Evolutionary conservation across 1,284 basidiomycete species (phyloP).

Genomic region (Rhodofomes roseus): DNA sequence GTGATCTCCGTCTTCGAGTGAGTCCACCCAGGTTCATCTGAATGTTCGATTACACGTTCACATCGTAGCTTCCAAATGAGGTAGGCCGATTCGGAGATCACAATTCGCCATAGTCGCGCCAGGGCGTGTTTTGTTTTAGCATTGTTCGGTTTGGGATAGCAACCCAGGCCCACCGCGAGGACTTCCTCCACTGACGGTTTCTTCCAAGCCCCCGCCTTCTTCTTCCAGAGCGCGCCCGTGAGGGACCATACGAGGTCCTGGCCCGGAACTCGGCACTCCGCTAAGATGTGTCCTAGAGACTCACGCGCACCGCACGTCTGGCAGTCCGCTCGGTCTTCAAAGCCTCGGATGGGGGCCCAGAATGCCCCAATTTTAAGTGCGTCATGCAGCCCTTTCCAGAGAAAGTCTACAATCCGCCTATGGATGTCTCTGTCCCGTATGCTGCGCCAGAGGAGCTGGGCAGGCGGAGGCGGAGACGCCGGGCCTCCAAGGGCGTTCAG

Average conservation of each 20-base stretch:
- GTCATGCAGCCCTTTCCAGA: conserved; percentile 28
- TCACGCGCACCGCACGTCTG: not conserved
- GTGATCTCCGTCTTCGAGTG: not conserved
- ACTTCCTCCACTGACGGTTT: not conserved
- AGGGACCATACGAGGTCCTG: not conserved
- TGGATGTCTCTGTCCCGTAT: conserved; percentile 12
- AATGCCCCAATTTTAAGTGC: conserved; percentile 23
- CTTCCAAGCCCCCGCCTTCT: not conserved
- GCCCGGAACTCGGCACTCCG: not conserved
- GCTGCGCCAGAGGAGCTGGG: not conserved
- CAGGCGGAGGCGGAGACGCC: no score
- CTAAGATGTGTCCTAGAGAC: not conserved
- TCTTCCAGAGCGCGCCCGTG: not conserved
- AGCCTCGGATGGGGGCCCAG: conserved; percentile 24
- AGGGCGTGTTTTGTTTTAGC: conserved; percentile 10
- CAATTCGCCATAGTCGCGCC: conserved; percentile 1
- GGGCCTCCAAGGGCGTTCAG: no score
- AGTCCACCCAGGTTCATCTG: not conserved
- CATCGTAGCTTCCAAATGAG: not conserved
- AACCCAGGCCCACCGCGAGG: not conserved
- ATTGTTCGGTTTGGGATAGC: not conserved
- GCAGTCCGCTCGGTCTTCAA: not conserved
- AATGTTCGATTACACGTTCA: not conserved
- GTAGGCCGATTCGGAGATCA: not conserved
- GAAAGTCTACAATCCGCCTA: conserved; percentile 21